Evolutionary conservation across 345 rosid genomes (phyloP).

Genomic region (Turnera subulata): DNA sequence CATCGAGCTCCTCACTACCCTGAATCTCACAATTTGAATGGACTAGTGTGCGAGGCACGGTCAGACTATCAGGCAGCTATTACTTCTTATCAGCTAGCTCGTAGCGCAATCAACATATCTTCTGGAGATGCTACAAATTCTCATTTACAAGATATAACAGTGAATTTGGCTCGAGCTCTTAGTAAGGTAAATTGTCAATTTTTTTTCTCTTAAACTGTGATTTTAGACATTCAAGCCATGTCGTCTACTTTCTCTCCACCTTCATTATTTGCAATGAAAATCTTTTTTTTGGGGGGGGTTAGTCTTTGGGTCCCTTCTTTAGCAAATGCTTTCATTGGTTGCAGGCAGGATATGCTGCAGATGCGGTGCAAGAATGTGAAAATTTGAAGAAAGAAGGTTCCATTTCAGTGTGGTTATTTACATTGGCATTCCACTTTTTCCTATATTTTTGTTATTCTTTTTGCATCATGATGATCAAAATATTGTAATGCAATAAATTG

Average conservation of each 20-base stretch:
- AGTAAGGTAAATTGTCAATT: constrained; percentile 44
- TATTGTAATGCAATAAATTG: too few relatives aligned
- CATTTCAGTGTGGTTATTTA: constrained; percentile 1
- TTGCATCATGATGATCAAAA: too few relatives aligned
- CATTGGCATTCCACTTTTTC: background rate
- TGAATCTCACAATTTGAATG: constrained; percentile 82
- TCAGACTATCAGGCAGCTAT: constrained; percentile 55
- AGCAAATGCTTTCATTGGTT: constrained; percentile 15
- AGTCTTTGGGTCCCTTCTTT: background rate
- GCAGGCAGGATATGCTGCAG: constrained; percentile 57
- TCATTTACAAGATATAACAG: constrained; percentile 51
- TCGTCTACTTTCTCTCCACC: too few relatives aligned
- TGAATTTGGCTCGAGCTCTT: constrained; percentile 83
- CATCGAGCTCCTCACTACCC: constrained; percentile 73
- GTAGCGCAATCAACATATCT: constrained; percentile 42
- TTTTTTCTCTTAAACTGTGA: background rate
- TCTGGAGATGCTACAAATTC: constrained; percentile 32
- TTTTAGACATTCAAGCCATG: too few relatives aligned
- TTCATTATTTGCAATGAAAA: too few relatives aligned
- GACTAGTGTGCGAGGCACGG: constrained; percentile 80
- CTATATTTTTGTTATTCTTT: background rate
- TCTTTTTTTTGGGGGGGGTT: background rate
- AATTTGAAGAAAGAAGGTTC: constrained; percentile 60
- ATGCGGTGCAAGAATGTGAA: constrained; percentile 70
- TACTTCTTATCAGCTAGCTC: constrained; percentile 64